Evolutionary conservation across 2,329 filamentous ascomycete genomes (phyloP).

Genomic region (Colletotrichum tanaceti): DNA sequence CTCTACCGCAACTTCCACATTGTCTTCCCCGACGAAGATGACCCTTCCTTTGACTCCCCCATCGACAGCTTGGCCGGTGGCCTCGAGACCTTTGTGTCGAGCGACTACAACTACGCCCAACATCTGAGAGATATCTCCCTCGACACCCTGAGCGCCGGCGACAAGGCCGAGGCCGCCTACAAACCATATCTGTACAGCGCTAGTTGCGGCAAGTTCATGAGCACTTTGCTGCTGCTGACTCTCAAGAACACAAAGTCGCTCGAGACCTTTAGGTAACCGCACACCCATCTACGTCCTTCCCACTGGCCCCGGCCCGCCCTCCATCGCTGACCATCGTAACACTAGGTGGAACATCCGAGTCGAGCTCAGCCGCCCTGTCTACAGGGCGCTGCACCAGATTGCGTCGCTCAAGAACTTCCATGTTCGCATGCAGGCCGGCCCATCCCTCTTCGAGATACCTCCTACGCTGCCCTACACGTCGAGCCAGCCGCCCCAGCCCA

Average conservation of each 20-base stretch:
- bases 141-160: constrained; percentile 64
- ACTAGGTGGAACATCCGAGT: constrained; percentile 72
- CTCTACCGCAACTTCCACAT: constrained; percentile 72
- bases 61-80: constrained; percentile 68
- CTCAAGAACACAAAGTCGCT: constrained; percentile 66
- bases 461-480: constrained; percentile 57
- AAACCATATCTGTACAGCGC: constrained; percentile 64
- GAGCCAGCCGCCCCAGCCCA: constrained; percentile 39
- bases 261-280: constrained; percentile 64
- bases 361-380: constrained; percentile 69
- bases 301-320: not conserved
- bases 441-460: constrained; percentile 64
- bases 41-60: constrained; percentile 61
- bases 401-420: constrained; percentile 64
- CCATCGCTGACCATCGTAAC: constrained; percentile 6
- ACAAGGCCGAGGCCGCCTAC: constrained; percentile 65
- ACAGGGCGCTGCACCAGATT: constrained; percentile 66
- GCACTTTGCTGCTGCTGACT: constrained; percentile 67
- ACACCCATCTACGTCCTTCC: constrained; percentile 42
- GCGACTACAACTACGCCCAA: constrained; percentile 71
- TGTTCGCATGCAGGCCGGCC: constrained; percentile 68
- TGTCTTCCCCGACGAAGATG: constrained; percentile 70
- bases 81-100: constrained; percentile 71
- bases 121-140: constrained; percentile 67
- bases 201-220: constrained; percentile 73